Evolutionary conservation across 371 early-diverging fungal genomes (phyloP), one percentile per base, ranked within the genome.

Genomic region (Mortierella sp.): DNA sequence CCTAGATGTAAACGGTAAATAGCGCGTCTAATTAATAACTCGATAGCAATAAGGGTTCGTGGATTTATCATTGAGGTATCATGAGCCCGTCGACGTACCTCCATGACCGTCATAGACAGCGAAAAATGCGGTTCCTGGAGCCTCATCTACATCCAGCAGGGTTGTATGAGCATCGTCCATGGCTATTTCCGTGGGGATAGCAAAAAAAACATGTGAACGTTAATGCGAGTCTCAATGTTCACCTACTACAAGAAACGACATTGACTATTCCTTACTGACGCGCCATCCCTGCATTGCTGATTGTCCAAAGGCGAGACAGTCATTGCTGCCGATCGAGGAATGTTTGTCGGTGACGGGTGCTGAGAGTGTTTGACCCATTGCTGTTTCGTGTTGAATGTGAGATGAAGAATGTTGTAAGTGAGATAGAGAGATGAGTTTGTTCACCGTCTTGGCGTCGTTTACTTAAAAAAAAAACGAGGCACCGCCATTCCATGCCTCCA

Each of bases 231-330:
- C 24, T 16, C 3, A 43, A 8, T 58, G 35, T 44, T 24, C 2
- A 2, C 65, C 27, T 24, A 24, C 49, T 41, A 16, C 21, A 71
- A 48, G 21, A 35, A 71, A 44, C 44, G 32, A 55, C 8, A 46
- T 71, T 51, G 21, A n/a, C 24, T 32, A 46, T 12, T 65, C 38
- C 91, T 88, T 95, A 98, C 97, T 95, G 83, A 97, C 93, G 88
- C 99, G 92, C 99, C 99, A 99, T 68, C 99, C 99, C 90, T 99
- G 98, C 99, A 99, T 99, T 49, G 92, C 92, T 10, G 96, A 96
- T 38, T 96, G 94, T 65, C 95, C 98, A 88, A 92, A 99, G 51
- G 91, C 89, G 76, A 95, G 87, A 48, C 96, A 92, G 44, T 93
- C 90, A 88, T 97, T 94, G 38, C 89, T 88, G 44, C 94, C 98